These are phyloP conservation scores for Exophiala oligosperma DNA, from an alignment of 2,329 filamentous ascomycete species.

Conservation along the genomic window DNA sequence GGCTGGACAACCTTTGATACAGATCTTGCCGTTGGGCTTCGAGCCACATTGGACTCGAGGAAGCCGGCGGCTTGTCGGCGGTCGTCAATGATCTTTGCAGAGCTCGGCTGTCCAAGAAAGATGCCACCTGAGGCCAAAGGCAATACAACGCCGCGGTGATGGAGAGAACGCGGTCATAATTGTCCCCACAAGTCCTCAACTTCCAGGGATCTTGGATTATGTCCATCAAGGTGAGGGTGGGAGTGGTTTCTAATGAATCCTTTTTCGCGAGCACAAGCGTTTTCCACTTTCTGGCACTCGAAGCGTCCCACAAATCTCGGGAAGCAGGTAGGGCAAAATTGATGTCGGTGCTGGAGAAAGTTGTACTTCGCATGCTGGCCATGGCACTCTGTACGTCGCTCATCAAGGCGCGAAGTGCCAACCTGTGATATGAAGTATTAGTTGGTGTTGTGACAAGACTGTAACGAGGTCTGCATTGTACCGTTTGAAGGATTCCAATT, in stretches of 20 bases:
- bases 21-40: not conserved
- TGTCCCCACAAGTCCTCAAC: not conserved
- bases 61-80: no score
- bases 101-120: not conserved
- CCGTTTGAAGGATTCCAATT: constrained; percentile 65
- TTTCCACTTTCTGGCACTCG: not conserved
- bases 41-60: not conserved
- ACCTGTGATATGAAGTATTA: not conserved
- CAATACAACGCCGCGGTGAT: not conserved
- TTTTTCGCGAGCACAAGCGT: no score
- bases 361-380: not conserved
- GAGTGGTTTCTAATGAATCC: no score
- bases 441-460: no score
- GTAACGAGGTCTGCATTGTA: constrained; percentile 37
- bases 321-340: not conserved
- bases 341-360: not conserved
- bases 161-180: not conserved
- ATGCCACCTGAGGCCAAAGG: not conserved
- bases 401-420: not conserved
- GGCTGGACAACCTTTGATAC: constrained; percentile 55
- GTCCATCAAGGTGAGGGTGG: no score
- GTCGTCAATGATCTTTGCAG: not conserved
- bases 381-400: not conserved
- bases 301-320: not conserved
- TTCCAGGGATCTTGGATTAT: no score